Evolutionary conservation across 768 basidiomycete genomes (phyloP).

Genomic region (Jaapia argillacea): DNA sequence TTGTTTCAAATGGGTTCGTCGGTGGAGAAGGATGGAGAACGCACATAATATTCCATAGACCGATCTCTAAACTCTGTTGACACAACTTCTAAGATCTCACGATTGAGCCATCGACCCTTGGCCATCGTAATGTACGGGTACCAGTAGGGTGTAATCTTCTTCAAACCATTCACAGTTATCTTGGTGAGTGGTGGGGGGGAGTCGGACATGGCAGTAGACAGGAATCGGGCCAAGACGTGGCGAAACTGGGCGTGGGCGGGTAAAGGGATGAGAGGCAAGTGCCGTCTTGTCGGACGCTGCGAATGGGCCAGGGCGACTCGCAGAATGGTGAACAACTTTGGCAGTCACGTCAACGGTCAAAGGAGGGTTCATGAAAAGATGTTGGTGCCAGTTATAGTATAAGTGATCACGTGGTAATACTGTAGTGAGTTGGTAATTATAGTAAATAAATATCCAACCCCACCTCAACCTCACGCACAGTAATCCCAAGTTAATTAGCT

Average conservation of each 20-base stretch:
- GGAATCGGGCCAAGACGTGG: slow-evolving; percentile 41
- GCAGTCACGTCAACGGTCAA: no score
- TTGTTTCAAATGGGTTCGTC: not conserved
- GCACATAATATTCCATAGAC: slow-evolving; percentile 91
- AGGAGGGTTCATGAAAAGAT: no score
- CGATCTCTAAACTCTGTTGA: slow-evolving; percentile 92
- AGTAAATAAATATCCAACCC: no score
- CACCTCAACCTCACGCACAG: no score
- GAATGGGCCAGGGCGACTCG: not conserved
- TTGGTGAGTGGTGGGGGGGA: slow-evolving; percentile 15
- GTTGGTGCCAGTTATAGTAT: no score
- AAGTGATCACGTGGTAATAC: no score
- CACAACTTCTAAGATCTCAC: slow-evolving; percentile 84
- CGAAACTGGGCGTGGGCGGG: slow-evolving; percentile 46
- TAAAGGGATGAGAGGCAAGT: slow-evolving; percentile 33
- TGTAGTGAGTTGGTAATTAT: no score
- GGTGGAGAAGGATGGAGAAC: slow-evolving; percentile 24
- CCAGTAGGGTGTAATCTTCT: slow-evolving; percentile 85
- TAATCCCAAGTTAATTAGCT: no score
- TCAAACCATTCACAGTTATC: slow-evolving; percentile 35
- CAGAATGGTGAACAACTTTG: not conserved
- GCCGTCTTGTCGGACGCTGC: slow-evolving; percentile 2
- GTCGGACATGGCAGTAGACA: slow-evolving; percentile 40
- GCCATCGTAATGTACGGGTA: slow-evolving; percentile 90
- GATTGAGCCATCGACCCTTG: slow-evolving; percentile 81